A percentile compares a stretch with the other conserved stretches of the same genome.
Conservation (phyloP, 495 filamentous ascomycete genomes). For the Aspergillus nanangensis region DNA sequence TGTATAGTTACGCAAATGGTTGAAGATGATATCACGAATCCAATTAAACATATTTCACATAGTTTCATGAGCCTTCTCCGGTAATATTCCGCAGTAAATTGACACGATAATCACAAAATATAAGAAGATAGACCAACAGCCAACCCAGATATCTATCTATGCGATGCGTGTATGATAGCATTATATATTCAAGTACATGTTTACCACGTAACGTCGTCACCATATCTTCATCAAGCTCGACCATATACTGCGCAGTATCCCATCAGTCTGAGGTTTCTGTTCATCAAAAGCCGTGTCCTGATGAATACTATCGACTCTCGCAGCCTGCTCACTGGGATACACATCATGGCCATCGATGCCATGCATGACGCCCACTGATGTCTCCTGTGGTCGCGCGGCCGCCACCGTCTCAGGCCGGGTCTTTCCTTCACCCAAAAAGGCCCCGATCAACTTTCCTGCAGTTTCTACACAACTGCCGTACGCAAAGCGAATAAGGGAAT, state of each 20-base stretch:
- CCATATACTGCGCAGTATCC: background rate
- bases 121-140: no score
- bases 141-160: no score
- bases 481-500: constrained; percentile 61
- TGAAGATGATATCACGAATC: no score
- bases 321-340: constrained; percentile 13
- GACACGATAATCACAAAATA: no score
- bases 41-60: no score
- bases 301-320: no score
- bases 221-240: background rate
- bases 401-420: constrained; percentile 12
- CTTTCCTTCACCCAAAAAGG: constrained; percentile 11
- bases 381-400: constrained; percentile 14
- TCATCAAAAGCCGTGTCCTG: no score
- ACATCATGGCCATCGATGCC: constrained; percentile 40
- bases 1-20: no score
- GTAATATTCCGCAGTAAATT: no score
- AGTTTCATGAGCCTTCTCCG: no score
- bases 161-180: no score
- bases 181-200: no score
- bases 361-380: constrained; percentile 33
- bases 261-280: background rate
- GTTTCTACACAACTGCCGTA: constrained; percentile 58
- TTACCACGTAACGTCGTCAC: background rate
- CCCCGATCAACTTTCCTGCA: constrained; percentile 48